Percentiles rank a stretch among this genome's conserved stretches.
These are phyloP conservation scores for Eutrema salsugineum DNA, from an alignment of 441 rosid genomes.

Conservation along the genomic window DNA sequence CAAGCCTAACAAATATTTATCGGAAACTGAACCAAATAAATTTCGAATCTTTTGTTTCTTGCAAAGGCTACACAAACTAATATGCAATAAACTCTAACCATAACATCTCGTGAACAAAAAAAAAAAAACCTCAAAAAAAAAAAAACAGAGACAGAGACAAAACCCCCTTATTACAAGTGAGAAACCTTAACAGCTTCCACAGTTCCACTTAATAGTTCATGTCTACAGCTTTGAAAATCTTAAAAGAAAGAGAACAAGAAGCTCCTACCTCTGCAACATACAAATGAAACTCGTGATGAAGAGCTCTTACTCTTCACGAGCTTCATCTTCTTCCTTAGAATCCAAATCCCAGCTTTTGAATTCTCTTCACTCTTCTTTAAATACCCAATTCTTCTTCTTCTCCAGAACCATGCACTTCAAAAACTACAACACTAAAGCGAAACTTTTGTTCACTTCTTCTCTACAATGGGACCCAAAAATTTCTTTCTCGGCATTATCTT, in stretches of 20 bases:
- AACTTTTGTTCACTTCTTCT: conserved; percentile 6
- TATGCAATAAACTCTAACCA: conserved; percentile 41
- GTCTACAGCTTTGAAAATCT: conserved; percentile 27
- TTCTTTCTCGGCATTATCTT: conserved; percentile 28
- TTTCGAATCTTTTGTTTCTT: conserved; percentile 2
- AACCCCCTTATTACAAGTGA: conserved; percentile 14
- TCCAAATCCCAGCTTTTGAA: conserved; percentile 34
- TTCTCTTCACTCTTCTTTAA: conserved; percentile 53
- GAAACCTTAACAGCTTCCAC: conserved; percentile 17
- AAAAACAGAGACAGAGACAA: conserved; percentile 16
- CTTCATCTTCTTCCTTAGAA: conserved; percentile 50
- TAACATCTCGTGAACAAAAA: conserved; percentile 66
- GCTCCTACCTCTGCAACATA: conserved; percentile 36
- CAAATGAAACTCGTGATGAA: conserved; percentile 89
- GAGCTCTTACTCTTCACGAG: conserved; percentile 91
- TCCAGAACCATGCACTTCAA: conserved; percentile 36
- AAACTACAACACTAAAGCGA: conserved; percentile 9
- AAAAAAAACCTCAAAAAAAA: conserved; percentile 2
- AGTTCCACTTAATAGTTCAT: conserved; percentile 14
- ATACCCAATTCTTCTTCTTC: conserved; percentile 40
- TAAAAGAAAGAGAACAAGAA: conserved; percentile 16
- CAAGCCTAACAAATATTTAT: background rate
- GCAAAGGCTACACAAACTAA: conserved; percentile 9
- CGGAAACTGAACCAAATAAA: background rate
- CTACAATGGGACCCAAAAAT: conserved; percentile 39